phyloP scores from a whole-genome alignment of 1,139 yeast genomes.

The Saccharomyces hybrid region DNA sequence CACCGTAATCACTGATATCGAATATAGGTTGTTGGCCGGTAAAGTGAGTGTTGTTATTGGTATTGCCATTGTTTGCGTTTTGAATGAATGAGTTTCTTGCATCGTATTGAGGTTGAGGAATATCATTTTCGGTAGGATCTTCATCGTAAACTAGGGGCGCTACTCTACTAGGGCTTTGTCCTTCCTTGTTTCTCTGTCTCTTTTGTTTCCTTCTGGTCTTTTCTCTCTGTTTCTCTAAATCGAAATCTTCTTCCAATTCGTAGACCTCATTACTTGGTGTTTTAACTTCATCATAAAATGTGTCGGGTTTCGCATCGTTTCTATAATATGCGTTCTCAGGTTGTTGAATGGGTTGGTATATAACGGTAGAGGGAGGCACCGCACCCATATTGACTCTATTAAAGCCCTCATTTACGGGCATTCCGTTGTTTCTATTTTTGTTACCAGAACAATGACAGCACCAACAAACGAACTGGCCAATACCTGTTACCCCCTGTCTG shows the following conservation, averaged over 20 bases:
- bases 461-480: constrained; percentile 36
- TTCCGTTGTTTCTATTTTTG: constrained; percentile 7
- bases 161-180: constrained; percentile 1
- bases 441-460: constrained; percentile 32
- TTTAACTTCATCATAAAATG: constrained; percentile 20
- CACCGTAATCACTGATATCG: neutral
- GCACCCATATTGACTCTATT: constrained; percentile 9
- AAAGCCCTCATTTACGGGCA: constrained; percentile 13
- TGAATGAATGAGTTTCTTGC: constrained; percentile 8
- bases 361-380: constrained; percentile 19
- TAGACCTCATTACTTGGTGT: constrained; percentile 17
- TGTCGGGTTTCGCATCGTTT: constrained; percentile 3
- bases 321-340: constrained; percentile 24
- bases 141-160: constrained; percentile 3
- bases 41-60: neutral
- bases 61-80: neutral
- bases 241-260: constrained; percentile 29
- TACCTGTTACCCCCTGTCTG: constrained; percentile 36
- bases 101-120: neutral
- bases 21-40: neutral
- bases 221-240: constrained; percentile 27
- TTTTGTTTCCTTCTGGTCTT: constrained; percentile 9
- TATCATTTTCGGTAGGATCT: constrained; percentile 5
- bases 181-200: neutral
- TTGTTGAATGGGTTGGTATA: constrained; percentile 28